These are phyloP conservation scores for Prunus mira DNA, from an alignment of 306 rosid species.

Conservation along the genomic window DNA sequence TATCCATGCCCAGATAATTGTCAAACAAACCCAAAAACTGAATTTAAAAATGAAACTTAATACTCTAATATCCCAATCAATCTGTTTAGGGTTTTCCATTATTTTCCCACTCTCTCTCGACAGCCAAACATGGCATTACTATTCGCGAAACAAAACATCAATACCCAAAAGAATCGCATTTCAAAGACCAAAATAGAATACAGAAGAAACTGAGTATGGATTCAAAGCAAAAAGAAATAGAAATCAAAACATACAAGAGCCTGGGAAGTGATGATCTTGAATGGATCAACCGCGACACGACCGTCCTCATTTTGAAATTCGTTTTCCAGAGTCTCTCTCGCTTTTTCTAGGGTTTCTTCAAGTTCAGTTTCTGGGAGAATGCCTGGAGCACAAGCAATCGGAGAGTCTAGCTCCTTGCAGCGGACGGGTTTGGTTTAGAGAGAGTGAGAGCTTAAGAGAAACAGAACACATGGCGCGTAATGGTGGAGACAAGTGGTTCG, in stretches of 20 bases:
- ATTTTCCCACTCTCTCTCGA: slow-evolving; percentile 6
- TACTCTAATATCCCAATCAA: neutral
- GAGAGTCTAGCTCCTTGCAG: slow-evolving; percentile 4
- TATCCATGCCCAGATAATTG: neutral
- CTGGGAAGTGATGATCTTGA: slow-evolving; percentile 50
- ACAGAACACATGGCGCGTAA: slow-evolving; percentile 20
- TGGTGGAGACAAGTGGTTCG: neutral
- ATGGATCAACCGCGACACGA: slow-evolving; percentile 64
- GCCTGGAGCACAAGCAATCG: slow-evolving; percentile 1
- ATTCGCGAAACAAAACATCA: neutral
- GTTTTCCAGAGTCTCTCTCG: neutral
- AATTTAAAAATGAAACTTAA: neutral
- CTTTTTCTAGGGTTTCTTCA: neutral
- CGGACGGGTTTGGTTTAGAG: neutral
- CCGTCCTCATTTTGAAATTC: slow-evolving; percentile 51
- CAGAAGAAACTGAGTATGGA: neutral
- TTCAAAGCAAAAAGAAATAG: neutral
- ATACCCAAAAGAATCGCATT: neutral
- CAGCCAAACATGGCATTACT: slow-evolving; percentile 9
- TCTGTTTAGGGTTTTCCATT: neutral
- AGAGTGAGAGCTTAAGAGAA: neutral
- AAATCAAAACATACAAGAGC: slow-evolving; percentile 36
- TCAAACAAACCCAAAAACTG: neutral
- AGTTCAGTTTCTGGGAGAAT: neutral
- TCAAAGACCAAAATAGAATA: neutral